These are phyloP conservation scores for Debaryomyces fabryi DNA, from an alignment of 1,139 yeast species.

Conservation along the genomic window DNA sequence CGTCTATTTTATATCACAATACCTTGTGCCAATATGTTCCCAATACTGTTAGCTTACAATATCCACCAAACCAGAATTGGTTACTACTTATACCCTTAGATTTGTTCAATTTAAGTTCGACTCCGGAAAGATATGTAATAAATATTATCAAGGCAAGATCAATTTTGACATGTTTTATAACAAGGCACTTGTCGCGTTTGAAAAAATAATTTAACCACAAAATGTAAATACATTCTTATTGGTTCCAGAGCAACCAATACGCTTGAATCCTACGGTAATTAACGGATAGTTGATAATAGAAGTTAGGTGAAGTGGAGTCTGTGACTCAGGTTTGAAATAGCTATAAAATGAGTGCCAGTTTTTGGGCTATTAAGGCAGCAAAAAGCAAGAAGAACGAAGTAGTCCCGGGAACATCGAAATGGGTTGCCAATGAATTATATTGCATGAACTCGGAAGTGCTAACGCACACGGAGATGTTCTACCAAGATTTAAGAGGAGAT, in stretches of 20 bases:
- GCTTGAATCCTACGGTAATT: neutral
- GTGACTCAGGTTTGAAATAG: constrained; percentile 1
- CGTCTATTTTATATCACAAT: neutral
- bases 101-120: neutral
- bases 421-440: constrained; percentile 39
- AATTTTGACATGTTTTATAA: neutral
- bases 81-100: neutral
- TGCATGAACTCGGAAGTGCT: constrained; percentile 32
- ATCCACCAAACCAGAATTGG: neutral
- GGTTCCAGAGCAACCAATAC: neutral
- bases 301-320: constrained; percentile 1
- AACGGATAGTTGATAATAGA: neutral
- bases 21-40: neutral
- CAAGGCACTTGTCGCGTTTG: constrained; percentile 5
- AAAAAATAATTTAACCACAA: constrained; percentile 6
- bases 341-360: constrained; percentile 25
- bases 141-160: neutral
- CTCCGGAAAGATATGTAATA: neutral
- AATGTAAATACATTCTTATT: neutral
- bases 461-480: constrained; percentile 24
- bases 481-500: constrained; percentile 22
- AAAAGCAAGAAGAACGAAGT: constrained; percentile 25
- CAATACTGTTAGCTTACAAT: neutral
- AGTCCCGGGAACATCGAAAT: constrained; percentile 44
- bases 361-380: constrained; percentile 42